Evolutionary conservation across 2,329 filamentous ascomycete genomes (phyloP).

Genomic region (Pseudocercospora ulei): DNA sequence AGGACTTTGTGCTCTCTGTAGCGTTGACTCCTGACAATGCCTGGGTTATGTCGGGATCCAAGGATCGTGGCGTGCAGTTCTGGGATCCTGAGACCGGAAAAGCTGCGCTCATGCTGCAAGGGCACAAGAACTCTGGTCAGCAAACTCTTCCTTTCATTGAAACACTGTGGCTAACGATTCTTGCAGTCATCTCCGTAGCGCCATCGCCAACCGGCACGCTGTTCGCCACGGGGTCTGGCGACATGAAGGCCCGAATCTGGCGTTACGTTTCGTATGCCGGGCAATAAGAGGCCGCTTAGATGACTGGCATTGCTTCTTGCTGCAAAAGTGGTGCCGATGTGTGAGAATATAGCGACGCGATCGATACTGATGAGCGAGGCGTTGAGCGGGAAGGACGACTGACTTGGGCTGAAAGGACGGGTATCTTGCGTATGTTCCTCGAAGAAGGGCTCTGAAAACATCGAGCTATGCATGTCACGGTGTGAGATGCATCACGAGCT

Average conservation of each 20-base stretch:
- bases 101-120: constrained; percentile 96
- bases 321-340: constrained; percentile 6
- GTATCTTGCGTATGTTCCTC: too few relatives aligned
- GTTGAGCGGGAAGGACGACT: neutral
- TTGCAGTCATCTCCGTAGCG: constrained; percentile 80
- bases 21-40: constrained; percentile 86
- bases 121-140: constrained; percentile 86
- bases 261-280: constrained; percentile 47
- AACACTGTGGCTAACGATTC: constrained; percentile 3
- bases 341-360: constrained; percentile 3
- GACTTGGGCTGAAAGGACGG: too few relatives aligned
- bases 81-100: constrained; percentile 92
- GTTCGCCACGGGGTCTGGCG: constrained; percentile 93
- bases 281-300: constrained; percentile 2
- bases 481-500: too few relatives aligned
- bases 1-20: constrained; percentile 96
- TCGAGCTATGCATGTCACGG: too few relatives aligned
- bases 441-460: too few relatives aligned
- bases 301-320: neutral
- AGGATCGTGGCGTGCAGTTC: constrained; percentile 95
- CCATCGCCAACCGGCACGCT: constrained; percentile 78
- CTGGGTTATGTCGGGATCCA: constrained; percentile 95
- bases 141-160: constrained; percentile 13
- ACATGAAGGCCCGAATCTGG: constrained; percentile 98
- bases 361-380: neutral